phyloP scores from a whole-genome alignment of 2,329 filamentous ascomycete species.

The Macroventuria anomochaeta region DNA sequence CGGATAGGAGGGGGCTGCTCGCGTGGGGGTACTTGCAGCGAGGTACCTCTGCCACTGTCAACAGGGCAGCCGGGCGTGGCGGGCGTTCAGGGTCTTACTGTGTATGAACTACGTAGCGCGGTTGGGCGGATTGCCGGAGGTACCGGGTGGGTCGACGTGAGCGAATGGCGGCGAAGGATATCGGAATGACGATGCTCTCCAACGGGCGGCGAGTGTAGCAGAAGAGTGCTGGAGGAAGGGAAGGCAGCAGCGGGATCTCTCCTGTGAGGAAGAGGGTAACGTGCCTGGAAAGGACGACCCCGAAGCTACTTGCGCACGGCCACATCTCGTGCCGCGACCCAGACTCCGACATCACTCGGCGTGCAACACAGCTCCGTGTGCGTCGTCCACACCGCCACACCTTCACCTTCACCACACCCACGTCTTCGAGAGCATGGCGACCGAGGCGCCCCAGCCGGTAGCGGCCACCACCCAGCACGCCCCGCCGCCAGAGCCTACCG shows the following conservation, averaged over 20 bases:
- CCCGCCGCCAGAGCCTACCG: slow-evolving; percentile 12
- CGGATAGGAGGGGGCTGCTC: not conserved
- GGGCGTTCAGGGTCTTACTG: slow-evolving; percentile 38
- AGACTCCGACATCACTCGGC: slow-evolving; percentile 5
- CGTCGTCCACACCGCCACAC: not conserved
- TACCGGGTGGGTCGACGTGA: slow-evolving; percentile 14
- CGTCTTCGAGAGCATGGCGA: slow-evolving; percentile 32
- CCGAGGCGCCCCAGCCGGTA: slow-evolving; percentile 27
- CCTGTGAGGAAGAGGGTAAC: slow-evolving; percentile 2
- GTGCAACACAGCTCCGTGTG: not conserved
- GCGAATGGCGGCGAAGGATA: slow-evolving; percentile 29
- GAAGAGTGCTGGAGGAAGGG: not conserved
- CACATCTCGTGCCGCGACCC: not conserved
- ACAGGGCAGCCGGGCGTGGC: slow-evolving; percentile 8
- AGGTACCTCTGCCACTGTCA: slow-evolving; percentile 17
- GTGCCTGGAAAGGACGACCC: slow-evolving; percentile 11
- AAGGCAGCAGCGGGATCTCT: slow-evolving; percentile 10
- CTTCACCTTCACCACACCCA: not conserved
- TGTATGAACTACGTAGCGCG: slow-evolving; percentile 5
- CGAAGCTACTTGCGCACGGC: slow-evolving; percentile 5
- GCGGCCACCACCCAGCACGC: slow-evolving; percentile 17
- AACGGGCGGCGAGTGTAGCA: slow-evolving; percentile 3
- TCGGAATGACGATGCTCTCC: slow-evolving; percentile 12
- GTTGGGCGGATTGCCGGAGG: slow-evolving; percentile 2
- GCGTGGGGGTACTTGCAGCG: slow-evolving; percentile 8